These are phyloP conservation scores for Ogataea pini DNA, from an alignment of 805 yeast species.

Conservation along the genomic window DNA sequence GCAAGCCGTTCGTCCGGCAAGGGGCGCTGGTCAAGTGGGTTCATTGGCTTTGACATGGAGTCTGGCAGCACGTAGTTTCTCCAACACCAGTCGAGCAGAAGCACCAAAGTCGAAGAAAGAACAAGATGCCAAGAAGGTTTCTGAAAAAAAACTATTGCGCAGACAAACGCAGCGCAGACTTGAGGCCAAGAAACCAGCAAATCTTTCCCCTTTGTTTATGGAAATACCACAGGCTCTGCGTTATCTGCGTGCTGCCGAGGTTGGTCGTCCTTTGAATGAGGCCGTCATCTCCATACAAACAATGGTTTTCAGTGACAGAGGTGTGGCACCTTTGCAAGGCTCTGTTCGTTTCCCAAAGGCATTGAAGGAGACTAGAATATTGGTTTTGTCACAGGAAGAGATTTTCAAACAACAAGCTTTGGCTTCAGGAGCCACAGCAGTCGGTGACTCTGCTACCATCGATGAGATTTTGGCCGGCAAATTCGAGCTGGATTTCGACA, in stretches of 20 bases:
- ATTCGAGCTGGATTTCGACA: conserved; percentile 60
- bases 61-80: conserved; percentile 7
- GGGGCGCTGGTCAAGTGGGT: not conserved
- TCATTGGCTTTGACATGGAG: conserved; percentile 1
- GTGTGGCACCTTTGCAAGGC: conserved; percentile 75
- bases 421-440: conserved; percentile 59
- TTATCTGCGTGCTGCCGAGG: conserved; percentile 85
- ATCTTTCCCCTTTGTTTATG: conserved; percentile 63
- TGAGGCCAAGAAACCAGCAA: conserved; percentile 45
- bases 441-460: conserved; percentile 74
- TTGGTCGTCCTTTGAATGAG: conserved; percentile 74
- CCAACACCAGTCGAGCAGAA: conserved; percentile 3
- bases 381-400: conserved; percentile 65
- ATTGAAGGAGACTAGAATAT: conserved; percentile 60
- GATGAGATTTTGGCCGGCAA: conserved; percentile 58
- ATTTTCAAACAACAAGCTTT: conserved; percentile 54
- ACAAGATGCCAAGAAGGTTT: conserved; percentile 27
- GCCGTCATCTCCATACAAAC: conserved; percentile 71
- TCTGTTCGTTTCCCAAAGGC: conserved; percentile 72
- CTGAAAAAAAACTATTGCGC: conserved; percentile 28
- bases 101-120: conserved; percentile 33
- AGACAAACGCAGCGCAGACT: conserved; percentile 28
- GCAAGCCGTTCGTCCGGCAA: conserved; percentile 4
- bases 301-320: conserved; percentile 68
- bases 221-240: conserved; percentile 71